Evolutionary conservation across 768 basidiomycete species (phyloP).

Genomic region (Terana coerulea): DNA sequence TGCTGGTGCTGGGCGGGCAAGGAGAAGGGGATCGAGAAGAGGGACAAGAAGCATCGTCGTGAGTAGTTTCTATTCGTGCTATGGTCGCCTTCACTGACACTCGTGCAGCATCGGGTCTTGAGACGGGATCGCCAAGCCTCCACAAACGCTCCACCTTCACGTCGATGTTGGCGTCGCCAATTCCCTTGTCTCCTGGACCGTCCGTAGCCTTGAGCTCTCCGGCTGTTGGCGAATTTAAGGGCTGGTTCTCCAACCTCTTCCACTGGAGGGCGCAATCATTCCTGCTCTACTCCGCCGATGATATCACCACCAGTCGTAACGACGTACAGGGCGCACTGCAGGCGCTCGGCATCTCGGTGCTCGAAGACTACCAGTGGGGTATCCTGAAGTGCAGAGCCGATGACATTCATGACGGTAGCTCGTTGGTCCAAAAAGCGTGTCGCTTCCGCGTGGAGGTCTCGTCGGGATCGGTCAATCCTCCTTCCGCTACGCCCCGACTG

Average conservation of each 20-base stretch:
- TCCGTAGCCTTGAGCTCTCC: slow-evolving; percentile 50
- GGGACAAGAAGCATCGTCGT: slow-evolving; percentile 56
- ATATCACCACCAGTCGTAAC: slow-evolving; percentile 55
- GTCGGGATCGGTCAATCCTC: slow-evolving; percentile 5
- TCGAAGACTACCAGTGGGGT: slow-evolving; percentile 43
- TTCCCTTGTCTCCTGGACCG: slow-evolving; percentile 35
- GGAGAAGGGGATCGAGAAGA: no score
- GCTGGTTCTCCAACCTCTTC: slow-evolving; percentile 96
- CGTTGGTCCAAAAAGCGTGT: slow-evolving; percentile 62
- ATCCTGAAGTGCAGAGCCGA: slow-evolving; percentile 50
- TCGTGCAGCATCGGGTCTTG: slow-evolving; percentile 50
- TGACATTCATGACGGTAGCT: slow-evolving; percentile 40
- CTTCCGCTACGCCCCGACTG: slow-evolving; percentile 22
- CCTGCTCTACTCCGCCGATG: slow-evolving; percentile 53
- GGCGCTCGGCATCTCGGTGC: slow-evolving; percentile 56
- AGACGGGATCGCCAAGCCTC: slow-evolving; percentile 38
- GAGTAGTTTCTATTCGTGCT: slow-evolving; percentile 24
- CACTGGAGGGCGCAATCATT: slow-evolving; percentile 74
- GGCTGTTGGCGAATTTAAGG: slow-evolving; percentile 80
- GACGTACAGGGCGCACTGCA: slow-evolving; percentile 64
- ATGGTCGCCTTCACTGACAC: background rate
- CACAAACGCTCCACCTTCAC: slow-evolving; percentile 43
- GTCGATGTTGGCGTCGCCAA: slow-evolving; percentile 46
- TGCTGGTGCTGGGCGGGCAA: slow-evolving; percentile 32
- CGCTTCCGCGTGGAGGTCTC: slow-evolving; percentile 84